Evolutionary conservation across 176 grass and related monocot species (phyloP).

Genomic region (Paspalum notatum): DNA sequence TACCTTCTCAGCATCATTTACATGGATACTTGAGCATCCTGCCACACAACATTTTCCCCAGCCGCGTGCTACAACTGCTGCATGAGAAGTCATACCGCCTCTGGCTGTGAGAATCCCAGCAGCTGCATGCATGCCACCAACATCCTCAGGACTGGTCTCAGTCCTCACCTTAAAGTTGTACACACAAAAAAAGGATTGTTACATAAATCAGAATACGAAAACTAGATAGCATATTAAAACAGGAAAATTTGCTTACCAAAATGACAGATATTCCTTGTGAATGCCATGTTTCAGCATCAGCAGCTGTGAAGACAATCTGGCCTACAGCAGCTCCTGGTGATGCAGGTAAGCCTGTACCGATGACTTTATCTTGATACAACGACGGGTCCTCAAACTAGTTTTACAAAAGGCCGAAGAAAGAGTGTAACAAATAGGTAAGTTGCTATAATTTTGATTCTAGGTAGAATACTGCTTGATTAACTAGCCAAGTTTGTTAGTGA

Average conservation of each 20-base stretch:
- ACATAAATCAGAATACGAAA: neutral
- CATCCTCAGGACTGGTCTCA: constrained; percentile 95
- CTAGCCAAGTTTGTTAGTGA: neutral
- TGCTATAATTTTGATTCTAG: neutral
- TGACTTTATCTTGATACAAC: constrained; percentile 69
- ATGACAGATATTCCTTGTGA: constrained; percentile 82
- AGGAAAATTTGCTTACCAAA: constrained; percentile 54
- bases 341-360: constrained; percentile 82
- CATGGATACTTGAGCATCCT: constrained; percentile 79
- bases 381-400: constrained; percentile 79
- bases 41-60: constrained; percentile 95
- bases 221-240: neutral
- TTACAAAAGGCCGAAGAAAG: constrained; percentile 25
- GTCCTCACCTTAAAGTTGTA: constrained; percentile 78
- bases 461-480: neutral
- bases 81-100: constrained; percentile 98
- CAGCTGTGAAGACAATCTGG: constrained; percentile 85
- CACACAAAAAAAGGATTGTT: neutral
- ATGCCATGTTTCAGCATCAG: constrained; percentile 87
- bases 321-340: constrained; percentile 90
- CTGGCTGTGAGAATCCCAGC: constrained; percentile 88
- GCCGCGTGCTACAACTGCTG: constrained; percentile 88
- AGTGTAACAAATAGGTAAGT: constrained; percentile 28
- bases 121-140: constrained; percentile 91
- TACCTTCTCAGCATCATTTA: constrained; percentile 83